Percentiles rank a stretch among this genome's conserved stretches.
These are phyloP conservation scores for Neofusicoccum sp. DNA, from an alignment of 2,329 filamentous ascomycete species.

Conservation along the genomic window DNA sequence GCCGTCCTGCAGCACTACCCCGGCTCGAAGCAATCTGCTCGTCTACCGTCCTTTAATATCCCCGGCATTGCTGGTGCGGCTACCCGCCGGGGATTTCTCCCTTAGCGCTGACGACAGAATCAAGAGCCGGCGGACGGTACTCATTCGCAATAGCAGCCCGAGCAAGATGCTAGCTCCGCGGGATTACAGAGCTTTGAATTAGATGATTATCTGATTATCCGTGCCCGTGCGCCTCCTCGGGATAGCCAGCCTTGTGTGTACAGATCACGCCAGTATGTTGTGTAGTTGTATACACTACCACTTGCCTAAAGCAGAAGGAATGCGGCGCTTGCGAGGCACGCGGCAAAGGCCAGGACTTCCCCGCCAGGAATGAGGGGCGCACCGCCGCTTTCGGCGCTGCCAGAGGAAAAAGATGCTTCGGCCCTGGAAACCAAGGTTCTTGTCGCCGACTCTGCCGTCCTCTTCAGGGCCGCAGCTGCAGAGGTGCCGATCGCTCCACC, in stretches of 20 bases:
- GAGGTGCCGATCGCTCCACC: background rate
- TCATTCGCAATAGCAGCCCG: no score
- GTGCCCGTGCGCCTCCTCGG: background rate
- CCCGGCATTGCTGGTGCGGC: background rate
- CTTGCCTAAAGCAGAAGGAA: background rate
- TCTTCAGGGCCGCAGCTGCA: background rate
- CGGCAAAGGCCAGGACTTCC: background rate
- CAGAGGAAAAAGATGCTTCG: background rate
- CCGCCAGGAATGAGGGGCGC: background rate
- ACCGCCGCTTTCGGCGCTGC: constrained; percentile 2
- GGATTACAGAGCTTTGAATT: background rate
- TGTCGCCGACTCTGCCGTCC: background rate
- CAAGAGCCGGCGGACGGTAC: background rate
- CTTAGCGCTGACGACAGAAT: background rate
- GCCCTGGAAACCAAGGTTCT: background rate
- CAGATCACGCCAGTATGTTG: background rate
- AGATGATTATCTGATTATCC: background rate
- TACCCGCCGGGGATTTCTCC: background rate
- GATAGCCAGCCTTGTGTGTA: background rate
- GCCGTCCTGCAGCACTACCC: background rate
- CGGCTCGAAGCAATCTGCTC: background rate
- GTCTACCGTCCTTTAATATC: constrained; percentile 5
- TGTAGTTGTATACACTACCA: background rate
- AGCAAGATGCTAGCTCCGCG: no score
- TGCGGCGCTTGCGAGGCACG: background rate